phyloP scores from a whole-genome alignment of 345 rosid species.

The Murraya koenigii region DNA sequence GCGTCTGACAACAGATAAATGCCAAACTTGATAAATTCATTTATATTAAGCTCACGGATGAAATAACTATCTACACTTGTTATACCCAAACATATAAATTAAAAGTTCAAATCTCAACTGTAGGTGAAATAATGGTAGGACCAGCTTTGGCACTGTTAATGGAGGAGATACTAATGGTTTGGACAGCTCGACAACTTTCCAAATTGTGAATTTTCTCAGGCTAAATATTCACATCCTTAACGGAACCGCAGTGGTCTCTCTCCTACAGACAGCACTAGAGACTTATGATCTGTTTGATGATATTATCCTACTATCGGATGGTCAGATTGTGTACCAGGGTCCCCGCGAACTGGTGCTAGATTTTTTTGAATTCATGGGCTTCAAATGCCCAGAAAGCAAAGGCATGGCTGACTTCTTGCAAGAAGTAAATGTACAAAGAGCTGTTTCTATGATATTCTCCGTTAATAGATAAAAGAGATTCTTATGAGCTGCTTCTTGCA shows the following conservation, averaged over 20 bases:
- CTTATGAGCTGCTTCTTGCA: neutral
- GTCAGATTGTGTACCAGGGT: conserved; percentile 40
- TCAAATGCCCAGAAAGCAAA: conserved; percentile 74
- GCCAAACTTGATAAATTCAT: neutral
- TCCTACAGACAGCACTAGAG: conserved; percentile 83
- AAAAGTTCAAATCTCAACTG: neutral
- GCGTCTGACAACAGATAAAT: conserved; percentile 65
- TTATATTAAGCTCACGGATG: neutral
- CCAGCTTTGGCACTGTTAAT: conserved; percentile 61
- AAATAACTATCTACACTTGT: neutral
- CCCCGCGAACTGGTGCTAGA: conserved; percentile 53
- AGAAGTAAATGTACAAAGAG: conserved; percentile 43
- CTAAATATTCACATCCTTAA: conserved; percentile 50
- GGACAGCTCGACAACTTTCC: conserved; percentile 76
- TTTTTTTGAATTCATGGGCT: conserved; percentile 63
- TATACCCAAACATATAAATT: neutral
- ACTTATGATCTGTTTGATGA: conserved; percentile 76
- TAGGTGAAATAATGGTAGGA: conserved; percentile 79
- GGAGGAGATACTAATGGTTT: conserved; percentile 83
- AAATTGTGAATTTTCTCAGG: conserved; percentile 56
- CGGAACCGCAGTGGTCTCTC: conserved; percentile 67
- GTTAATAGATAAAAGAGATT: neutral
- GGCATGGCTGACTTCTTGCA: conserved; percentile 78
- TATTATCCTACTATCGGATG: conserved; percentile 62
- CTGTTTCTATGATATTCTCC: neutral